These are phyloP conservation scores for Holtermannia corniformis DNA, from an alignment of 768 basidiomycete genomes.

Conservation along the genomic window DNA sequence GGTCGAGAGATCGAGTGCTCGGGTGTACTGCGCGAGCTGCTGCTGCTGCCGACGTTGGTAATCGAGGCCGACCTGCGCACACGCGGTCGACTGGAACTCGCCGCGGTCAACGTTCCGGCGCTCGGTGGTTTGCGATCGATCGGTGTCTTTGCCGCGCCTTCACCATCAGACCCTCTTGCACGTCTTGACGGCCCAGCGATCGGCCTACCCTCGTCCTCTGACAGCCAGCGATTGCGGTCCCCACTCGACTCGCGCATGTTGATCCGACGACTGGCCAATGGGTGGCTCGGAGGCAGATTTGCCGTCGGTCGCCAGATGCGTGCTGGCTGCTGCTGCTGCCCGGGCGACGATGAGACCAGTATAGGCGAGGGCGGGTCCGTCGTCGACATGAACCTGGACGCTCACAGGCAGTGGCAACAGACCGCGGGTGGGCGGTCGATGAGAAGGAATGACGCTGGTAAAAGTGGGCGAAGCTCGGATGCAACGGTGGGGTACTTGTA, in stretches of 20 bases:
- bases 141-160: not conserved
- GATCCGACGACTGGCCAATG: not conserved
- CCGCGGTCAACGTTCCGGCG: slow-evolving; percentile 9
- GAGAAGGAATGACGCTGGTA: too few species aligned
- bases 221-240: slow-evolving; percentile 32
- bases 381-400: too few species aligned
- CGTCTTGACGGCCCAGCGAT: too few species aligned
- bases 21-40: not conserved
- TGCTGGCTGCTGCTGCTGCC: too few species aligned
- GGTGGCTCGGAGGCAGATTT: slow-evolving; percentile 8
- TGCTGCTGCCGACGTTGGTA: not conserved
- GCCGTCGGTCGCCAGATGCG: slow-evolving; percentile 11
- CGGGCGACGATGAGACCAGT: too few species aligned
- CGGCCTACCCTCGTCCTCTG: slow-evolving; percentile 38
- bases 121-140: slow-evolving; percentile 4
- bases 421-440: too few species aligned
- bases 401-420: too few species aligned
- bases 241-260: slow-evolving; percentile 4
- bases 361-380: too few species aligned
- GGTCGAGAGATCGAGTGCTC: not conserved
- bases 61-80: slow-evolving; percentile 1
- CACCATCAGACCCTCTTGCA: not conserved
- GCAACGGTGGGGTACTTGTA: too few species aligned
- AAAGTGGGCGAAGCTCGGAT: too few species aligned
- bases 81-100: slow-evolving; percentile 1